These are phyloP conservation scores for Vitis hybrid DNA, from an alignment of 177 flowering plant species.

Conservation along the genomic window DNA sequence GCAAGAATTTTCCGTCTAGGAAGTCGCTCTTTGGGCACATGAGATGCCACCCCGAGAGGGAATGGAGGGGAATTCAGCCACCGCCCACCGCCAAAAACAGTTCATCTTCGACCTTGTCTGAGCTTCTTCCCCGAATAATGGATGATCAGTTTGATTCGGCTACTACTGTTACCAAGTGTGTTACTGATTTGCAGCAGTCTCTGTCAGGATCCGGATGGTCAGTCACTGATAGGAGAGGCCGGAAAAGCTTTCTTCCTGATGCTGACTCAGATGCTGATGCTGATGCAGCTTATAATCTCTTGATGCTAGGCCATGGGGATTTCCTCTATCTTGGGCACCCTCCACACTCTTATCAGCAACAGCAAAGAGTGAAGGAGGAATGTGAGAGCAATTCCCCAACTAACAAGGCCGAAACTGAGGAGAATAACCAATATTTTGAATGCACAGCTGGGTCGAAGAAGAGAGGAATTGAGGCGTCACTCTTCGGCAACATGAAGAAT, in stretches of 20 bases:
- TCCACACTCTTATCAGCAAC: background rate
- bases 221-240: slow-evolving; percentile 44
- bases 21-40: slow-evolving; percentile 78
- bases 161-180: background rate
- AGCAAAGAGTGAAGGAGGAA: background rate
- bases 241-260: slow-evolving; percentile 6
- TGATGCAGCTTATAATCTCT: slow-evolving; percentile 14
- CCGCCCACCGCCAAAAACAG: slow-evolving; percentile 27
- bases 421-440: background rate
- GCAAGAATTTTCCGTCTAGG: slow-evolving; percentile 46
- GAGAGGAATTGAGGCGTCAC: background rate
- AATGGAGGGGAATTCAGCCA: slow-evolving; percentile 66
- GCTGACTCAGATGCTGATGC: background rate
- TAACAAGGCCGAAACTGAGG: background rate
- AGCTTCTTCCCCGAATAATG: slow-evolving; percentile 2
- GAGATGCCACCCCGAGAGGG: slow-evolving; percentile 78
- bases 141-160: slow-evolving; percentile 17
- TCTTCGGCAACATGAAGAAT: background rate
- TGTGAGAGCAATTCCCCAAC: background rate
- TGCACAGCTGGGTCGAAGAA: background rate
- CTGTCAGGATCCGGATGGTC: slow-evolving; percentile 33
- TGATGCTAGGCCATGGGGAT: slow-evolving; percentile 25
- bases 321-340: background rate
- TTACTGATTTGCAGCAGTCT: slow-evolving; percentile 13
- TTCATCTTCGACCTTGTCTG: slow-evolving; percentile 33